Base-by-base conservation (phyloP, 192 early-diverging fungal genomes). In the Pecoramyces ruminantium region DNA sequence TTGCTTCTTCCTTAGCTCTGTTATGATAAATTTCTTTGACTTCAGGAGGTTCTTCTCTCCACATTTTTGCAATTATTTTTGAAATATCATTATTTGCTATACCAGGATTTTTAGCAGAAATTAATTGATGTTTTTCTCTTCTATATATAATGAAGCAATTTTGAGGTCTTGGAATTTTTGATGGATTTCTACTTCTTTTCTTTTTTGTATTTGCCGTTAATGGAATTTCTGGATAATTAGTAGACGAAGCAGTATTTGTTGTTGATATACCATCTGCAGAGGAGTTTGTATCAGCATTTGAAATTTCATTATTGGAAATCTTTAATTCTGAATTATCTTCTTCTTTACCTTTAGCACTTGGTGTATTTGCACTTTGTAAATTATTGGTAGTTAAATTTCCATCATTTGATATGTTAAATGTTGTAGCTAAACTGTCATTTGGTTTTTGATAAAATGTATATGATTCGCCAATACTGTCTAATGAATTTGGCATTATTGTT, bases 141-240 rank as follows among this genome's bases (percentile, higher is more conserved):
- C 89, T 84, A 84, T 90, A 90, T 81, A 88, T 84, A 40, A 90
- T 90, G 80, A 88, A 90, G 0, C 87, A 86, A 83, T 90, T 90
- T 25, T 86, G 83, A 0, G 89, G 88, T 2, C 88, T 83, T 58
- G 42, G 79, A 30, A 84, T 84, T 81, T 78, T 51, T 21, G 42
- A 51, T 51, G 42, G 42, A 21, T 51, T 51, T 51, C 42, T 51
- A 51, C 42, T 51, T 51, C 42, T 51, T 51, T 51, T 51, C 42
- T 51, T 51, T 51, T 51, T 51, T 4, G 42, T 51, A 51, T 51
- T 51, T 17, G 42, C 42, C 0, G 42, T 51, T 51, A 51, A 51
- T 51, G 42, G 42, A 21, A 51, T 51, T 51, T 51, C 42, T 51
- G 42, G 42, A 51, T 51, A 51, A 21, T 16, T 51, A 21, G 42